Percentiles rank a stretch among this genome's conserved stretches.
Conservation (phyloP, 2,329 filamentous ascomycete genomes). For the Monosporascus sp. region DNA sequence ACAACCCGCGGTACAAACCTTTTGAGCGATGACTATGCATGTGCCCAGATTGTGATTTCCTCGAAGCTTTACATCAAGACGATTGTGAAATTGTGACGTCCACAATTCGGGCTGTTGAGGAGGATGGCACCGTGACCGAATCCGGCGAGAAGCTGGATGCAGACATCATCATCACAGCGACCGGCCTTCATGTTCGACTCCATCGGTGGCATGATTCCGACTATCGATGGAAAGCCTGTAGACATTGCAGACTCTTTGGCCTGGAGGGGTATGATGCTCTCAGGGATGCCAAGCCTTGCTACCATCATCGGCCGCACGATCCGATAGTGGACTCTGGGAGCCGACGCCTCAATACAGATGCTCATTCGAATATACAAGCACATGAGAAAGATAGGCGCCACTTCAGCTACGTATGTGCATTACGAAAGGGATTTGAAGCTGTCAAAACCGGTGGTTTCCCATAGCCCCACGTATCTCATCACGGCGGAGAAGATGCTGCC, state of each 20-base stretch:
- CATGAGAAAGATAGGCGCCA: background rate
- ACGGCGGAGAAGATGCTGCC: slow-evolving; percentile 14
- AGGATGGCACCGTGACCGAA: slow-evolving; percentile 36
- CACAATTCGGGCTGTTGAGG: slow-evolving; percentile 38
- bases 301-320: background rate
- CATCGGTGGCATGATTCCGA: slow-evolving; percentile 45
- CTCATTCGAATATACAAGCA: background rate
- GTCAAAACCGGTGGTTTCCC: background rate
- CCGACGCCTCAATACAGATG: background rate
- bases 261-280: slow-evolving; percentile 42
- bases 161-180: slow-evolving; percentile 61
- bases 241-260: slow-evolving; percentile 38
- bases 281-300: background rate
- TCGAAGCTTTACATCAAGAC: slow-evolving; percentile 31
- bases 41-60: slow-evolving; percentile 42
- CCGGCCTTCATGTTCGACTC: slow-evolving; percentile 54
- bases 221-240: slow-evolving; percentile 43
- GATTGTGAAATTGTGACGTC: slow-evolving; percentile 41
- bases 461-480: slow-evolving; percentile 9
- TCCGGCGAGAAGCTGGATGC: slow-evolving; percentile 41
- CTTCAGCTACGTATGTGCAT: background rate
- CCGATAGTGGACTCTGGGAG: background rate
- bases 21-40: slow-evolving; percentile 68
- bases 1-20: slow-evolving; percentile 49
- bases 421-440: background rate